Evolutionary conservation across 352 stramenopile species (phyloP), one percentile per base, ranked within the genome.

Genomic region (Phytophthora podocarpi): DNA sequence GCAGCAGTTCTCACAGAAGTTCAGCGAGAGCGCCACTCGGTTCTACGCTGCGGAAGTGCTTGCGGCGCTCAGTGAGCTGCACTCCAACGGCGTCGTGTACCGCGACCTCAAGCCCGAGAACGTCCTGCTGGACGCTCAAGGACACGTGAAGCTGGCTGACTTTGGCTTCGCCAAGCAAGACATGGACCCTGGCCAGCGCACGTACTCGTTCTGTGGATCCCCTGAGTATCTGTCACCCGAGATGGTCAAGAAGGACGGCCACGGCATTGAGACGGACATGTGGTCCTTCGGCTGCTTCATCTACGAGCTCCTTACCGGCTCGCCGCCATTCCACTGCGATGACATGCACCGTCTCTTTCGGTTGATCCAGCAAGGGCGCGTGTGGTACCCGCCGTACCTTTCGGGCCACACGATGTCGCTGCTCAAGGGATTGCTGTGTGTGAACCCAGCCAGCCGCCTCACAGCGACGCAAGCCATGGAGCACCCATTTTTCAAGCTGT

Each of bases 281-380:
- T 95, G 85, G 85, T 93, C 85, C 6, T 93, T 92, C 47, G 85
- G 85, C 58, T 95, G 85, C 80, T 92, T 95, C 55, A 76, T 78
- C 50, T 95, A 89, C 61, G 85, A 95, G 55, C 69, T 95, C 18
- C 67, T 91, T 11, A 90, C 84, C 10, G 85, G 85, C 32, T 62
- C 72, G 4, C 85, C 85, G 21, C 85, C 85, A 26, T 95, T 95
- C 60, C 80, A 90, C 61, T 76, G 76, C 61, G 65, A 74, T 48
- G 82, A 88, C 63, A 73, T 91, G 61, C 41, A 42, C 21, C 70
- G 73, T 9, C 76, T 95, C 27, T 95, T 92, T 51, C 63, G 74
- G 46, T 58, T 76, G 26, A 95, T 95, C 64, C 53, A 78, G 40
- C 43, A 80, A 36, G 83, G 68, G 2, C 64, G 72, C 21, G 74